phyloP scores from a whole-genome alignment of 2,329 filamentous ascomycete species.

The Paecilomyces fulvus region DNA sequence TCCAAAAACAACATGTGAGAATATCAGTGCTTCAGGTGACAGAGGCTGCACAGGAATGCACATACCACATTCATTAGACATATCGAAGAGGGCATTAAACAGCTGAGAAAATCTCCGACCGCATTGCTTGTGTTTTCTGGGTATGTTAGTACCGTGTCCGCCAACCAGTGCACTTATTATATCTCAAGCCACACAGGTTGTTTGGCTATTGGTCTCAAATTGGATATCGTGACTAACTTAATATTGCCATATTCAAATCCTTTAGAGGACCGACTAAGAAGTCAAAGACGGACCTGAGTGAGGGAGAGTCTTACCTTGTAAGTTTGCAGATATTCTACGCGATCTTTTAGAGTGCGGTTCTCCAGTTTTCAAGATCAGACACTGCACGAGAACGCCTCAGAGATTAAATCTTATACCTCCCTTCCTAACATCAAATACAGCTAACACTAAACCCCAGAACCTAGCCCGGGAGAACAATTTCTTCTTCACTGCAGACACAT shows the following conservation, averaged over 20 bases:
- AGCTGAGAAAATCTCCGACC: constrained; percentile 28
- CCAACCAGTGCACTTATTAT: neutral
- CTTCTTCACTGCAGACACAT: constrained; percentile 16
- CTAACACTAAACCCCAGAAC: constrained; percentile 18
- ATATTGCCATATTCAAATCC: neutral
- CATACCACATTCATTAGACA: constrained; percentile 76
- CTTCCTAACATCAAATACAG: neutral
- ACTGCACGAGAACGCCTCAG: neutral
- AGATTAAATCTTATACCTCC: constrained; percentile 2
- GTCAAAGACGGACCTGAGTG: constrained; percentile 45
- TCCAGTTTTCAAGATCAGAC: constrained; percentile 9
- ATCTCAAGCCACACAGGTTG: neutral
- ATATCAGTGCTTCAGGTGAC: too few relatives aligned
- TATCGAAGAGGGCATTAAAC: constrained; percentile 54
- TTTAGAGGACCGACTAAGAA: constrained; percentile 54
- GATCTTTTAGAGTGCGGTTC: constrained; percentile 35
- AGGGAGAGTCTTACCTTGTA: constrained; percentile 56
- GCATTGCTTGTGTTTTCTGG: constrained; percentile 56
- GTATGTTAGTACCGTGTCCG: constrained; percentile 13
- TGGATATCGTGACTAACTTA: neutral
- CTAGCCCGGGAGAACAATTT: constrained; percentile 24
- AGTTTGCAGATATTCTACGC: constrained; percentile 24
- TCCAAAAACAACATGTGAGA: too few relatives aligned
- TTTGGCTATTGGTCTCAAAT: neutral
- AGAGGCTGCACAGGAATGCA: too few relatives aligned